Percentiles rank a stretch among this genome's conserved stretches.
Conservation (phyloP, 192 early-diverging fungal species). For the Entomortierella beljakovae region DNA sequence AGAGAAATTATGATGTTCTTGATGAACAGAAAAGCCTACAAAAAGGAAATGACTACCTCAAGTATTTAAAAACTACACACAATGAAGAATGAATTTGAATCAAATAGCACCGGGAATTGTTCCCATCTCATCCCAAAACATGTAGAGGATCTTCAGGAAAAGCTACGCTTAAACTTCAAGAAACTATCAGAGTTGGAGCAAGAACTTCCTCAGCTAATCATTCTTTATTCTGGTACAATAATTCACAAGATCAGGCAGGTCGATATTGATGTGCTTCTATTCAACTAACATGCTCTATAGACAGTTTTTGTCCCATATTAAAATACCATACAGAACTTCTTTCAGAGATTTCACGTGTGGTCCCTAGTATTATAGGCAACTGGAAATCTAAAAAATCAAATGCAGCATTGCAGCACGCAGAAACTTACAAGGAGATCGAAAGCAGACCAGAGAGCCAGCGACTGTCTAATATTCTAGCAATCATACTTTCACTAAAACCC, state of each 20-base stretch:
- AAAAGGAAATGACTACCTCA: too few species aligned
- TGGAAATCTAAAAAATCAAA: background rate
- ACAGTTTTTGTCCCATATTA: slow-evolving; percentile 31
- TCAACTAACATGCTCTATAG: background rate
- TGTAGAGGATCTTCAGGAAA: background rate
- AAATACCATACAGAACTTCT: slow-evolving; percentile 39
- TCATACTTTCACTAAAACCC: slow-evolving; percentile 29
- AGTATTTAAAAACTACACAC: too few species aligned
- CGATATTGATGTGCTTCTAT: too few species aligned
- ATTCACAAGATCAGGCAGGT: background rate
- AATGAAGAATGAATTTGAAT: too few species aligned
- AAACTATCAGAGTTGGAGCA: slow-evolving; percentile 17
- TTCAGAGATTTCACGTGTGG: slow-evolving; percentile 25
- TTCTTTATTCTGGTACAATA: slow-evolving; percentile 29
- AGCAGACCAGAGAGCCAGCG: background rate
- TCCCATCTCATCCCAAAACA: too few species aligned
- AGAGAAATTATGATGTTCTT: too few species aligned
- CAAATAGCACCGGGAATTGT: too few species aligned
- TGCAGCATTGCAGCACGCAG: background rate
- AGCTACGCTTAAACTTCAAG: slow-evolving; percentile 16
- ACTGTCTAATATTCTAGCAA: slow-evolving; percentile 8
- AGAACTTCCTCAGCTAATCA: background rate
- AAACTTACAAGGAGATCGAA: background rate
- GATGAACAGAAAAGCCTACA: too few species aligned
- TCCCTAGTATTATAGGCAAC: slow-evolving; percentile 7